These are phyloP conservation scores for Astraeus odoratus DNA, from an alignment of 768 basidiomycete species.

Conservation along the genomic window DNA sequence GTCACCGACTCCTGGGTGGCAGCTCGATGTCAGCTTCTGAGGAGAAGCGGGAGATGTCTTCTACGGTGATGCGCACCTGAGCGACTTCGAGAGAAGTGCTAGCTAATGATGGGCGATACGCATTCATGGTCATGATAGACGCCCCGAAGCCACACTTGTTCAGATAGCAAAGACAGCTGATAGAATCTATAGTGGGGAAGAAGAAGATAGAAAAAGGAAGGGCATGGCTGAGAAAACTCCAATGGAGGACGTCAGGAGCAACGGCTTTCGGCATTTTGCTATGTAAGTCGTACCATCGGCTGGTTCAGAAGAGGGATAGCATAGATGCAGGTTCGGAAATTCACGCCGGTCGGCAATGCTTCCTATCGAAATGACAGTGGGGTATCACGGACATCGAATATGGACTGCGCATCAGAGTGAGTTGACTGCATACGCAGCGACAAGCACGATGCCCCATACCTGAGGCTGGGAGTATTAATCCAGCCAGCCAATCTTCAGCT, in stretches of 20 bases:
- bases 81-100: slow-evolving; percentile 56
- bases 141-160: slow-evolving; percentile 87
- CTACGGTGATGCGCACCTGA: slow-evolving; percentile 28
- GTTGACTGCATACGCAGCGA: no score
- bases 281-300: no score
- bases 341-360: slow-evolving; percentile 87
- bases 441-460: no score
- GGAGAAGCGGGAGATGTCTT: slow-evolving; percentile 5
- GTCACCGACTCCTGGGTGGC: slow-evolving; percentile 24
- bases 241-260: slow-evolving; percentile 70
- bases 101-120: slow-evolving; percentile 75
- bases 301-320: no score
- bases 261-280: slow-evolving; percentile 66
- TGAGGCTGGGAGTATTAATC: slow-evolving; percentile 91
- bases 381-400: slow-evolving; percentile 86
- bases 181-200: slow-evolving; percentile 62
- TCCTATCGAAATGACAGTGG: slow-evolving; percentile 92
- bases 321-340: no score
- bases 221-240: slow-evolving; percentile 59
- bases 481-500: slow-evolving; percentile 80
- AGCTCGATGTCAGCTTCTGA: slow-evolving; percentile 15
- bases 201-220: slow-evolving; percentile 70
- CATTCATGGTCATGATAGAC: slow-evolving; percentile 83
- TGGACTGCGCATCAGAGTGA: slow-evolving; percentile 45
- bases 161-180: slow-evolving; percentile 63